phyloP scores from a whole-genome alignment of 1,284 basidiomycete genomes.

The Cutaneotrichosporon sp. region DNA sequence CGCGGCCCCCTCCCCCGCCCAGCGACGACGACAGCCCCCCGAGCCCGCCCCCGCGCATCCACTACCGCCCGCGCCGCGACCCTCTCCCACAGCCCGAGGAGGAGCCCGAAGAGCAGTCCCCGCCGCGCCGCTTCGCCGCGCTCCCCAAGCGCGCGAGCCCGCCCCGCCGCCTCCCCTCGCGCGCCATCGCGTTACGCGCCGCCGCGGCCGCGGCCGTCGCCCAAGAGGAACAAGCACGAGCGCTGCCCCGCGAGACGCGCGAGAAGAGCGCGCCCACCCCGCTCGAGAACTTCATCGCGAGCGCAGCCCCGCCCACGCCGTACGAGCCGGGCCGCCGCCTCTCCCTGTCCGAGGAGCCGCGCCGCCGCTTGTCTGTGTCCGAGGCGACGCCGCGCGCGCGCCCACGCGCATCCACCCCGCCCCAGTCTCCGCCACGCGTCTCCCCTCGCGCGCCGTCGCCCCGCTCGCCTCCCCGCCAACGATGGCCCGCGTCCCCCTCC shows the following conservation, averaged over 20 bases:
- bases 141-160: not conserved
- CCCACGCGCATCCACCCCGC: not conserved
- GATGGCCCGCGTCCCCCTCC: constrained; percentile 13
- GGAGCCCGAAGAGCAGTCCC: not conserved
- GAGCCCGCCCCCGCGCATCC: constrained; percentile 42
- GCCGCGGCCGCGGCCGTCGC: constrained; percentile 10
- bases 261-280: constrained; percentile 22
- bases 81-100: not conserved
- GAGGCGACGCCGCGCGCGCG: not conserved
- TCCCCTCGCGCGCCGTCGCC: not conserved
- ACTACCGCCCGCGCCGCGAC: constrained; percentile 20
- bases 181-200: constrained; percentile 29
- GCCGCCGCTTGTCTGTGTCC: constrained; percentile 10
- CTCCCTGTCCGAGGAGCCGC: not conserved
- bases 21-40: constrained; percentile 33
- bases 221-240: not conserved
- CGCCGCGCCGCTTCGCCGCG: not conserved
- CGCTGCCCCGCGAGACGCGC: constrained; percentile 4
- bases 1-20: not conserved
- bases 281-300: constrained; percentile 36
- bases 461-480: not conserved
- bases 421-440: constrained; percentile 15
- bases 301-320: constrained; percentile 12
- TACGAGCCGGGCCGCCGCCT: not conserved
- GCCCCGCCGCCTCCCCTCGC: constrained; percentile 24